Evolutionary conservation across 768 basidiomycete genomes (phyloP).

Genomic region (Vararia minispora): DNA sequence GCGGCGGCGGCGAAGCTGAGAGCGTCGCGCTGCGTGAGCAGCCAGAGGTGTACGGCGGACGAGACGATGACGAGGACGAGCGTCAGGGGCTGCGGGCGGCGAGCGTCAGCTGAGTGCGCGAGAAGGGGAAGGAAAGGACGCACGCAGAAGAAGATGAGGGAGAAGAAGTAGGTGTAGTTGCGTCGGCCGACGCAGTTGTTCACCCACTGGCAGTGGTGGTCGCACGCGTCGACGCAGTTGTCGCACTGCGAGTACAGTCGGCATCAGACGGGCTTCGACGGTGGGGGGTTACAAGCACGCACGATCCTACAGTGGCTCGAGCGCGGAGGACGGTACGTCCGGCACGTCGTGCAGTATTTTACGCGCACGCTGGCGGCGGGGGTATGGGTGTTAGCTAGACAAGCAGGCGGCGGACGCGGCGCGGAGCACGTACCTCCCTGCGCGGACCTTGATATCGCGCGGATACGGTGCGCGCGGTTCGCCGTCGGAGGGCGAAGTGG

Average conservation of each 20-base stretch:
- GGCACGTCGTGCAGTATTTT: conserved; percentile 91
- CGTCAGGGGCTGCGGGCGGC: conserved; percentile 46
- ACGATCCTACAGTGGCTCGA: conserved; percentile 96
- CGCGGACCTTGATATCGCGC: conserved; percentile 68
- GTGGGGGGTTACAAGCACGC: conserved; percentile 16
- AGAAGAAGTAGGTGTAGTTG: conserved; percentile 92
- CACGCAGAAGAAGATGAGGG: conserved; percentile 67
- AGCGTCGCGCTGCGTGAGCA: conserved; percentile 43
- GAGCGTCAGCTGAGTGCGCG: conserved; percentile 10
- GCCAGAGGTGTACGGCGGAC: conserved; percentile 69
- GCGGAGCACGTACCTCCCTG: conserved; percentile 50
- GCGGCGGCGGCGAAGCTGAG: conserved; percentile 38
- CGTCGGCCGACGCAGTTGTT: conserved; percentile 94
- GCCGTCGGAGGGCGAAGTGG: conserved; percentile 51
- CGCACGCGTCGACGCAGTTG: conserved; percentile 94
- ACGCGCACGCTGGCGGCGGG: conserved; percentile 57
- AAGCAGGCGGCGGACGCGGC: neutral
- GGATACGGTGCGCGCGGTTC: conserved; percentile 57
- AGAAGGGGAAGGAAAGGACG: conserved; percentile 22
- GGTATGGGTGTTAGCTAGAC: conserved; percentile 1
- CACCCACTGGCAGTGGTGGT: conserved; percentile 86
- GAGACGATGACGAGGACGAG: conserved; percentile 71
- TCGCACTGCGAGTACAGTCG: conserved; percentile 52
- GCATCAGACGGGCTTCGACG: conserved; percentile 2
- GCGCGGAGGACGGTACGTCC: conserved; percentile 85